Percentiles rank a stretch among this genome's conserved stretches.
Evolutionary conservation across 176 grass and related monocot species (phyloP).

Genomic region (Puya raimondii): DNA sequence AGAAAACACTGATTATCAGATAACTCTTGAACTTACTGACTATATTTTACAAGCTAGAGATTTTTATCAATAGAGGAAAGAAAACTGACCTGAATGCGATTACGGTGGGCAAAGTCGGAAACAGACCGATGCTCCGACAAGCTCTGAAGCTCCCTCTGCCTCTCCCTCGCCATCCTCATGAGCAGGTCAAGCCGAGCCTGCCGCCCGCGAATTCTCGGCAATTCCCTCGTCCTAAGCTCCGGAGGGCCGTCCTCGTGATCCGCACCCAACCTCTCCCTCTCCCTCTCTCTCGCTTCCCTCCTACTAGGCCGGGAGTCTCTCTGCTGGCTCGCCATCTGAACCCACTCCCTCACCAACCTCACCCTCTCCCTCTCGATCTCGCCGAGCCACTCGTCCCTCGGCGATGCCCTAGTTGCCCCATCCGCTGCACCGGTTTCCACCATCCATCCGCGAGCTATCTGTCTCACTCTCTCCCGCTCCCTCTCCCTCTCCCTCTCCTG

Average conservation of each 20-base stretch:
- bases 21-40: not conserved
- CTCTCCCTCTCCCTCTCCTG: constrained; percentile 35
- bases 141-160: constrained; percentile 80
- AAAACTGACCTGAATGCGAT: constrained; percentile 68
- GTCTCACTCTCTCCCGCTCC: constrained; percentile 46
- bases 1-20: not conserved
- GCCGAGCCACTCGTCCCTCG: constrained; percentile 56
- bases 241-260: constrained; percentile 2
- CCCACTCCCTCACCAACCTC: constrained; percentile 82
- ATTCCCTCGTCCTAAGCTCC: constrained; percentile 34
- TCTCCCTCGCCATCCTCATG: constrained; percentile 63
- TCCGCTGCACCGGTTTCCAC: constrained; percentile 2
- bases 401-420: not conserved
- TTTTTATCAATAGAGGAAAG: not conserved
- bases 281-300: constrained; percentile 34
- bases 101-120: constrained; percentile 62
- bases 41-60: not conserved
- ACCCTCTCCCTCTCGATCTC: constrained; percentile 87
- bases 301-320: constrained; percentile 31
- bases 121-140: constrained; percentile 71
- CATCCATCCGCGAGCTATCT: constrained; percentile 42
- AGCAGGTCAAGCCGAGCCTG: constrained; percentile 81
- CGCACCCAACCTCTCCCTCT: constrained; percentile 6
- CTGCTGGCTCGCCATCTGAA: constrained; percentile 76
- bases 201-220: constrained; percentile 61